A percentile compares a stretch with the other conserved stretches of the same genome.
phyloP scores from a whole-genome alignment of 73 alveolate species.

The Symbiodinium natans region DNA sequence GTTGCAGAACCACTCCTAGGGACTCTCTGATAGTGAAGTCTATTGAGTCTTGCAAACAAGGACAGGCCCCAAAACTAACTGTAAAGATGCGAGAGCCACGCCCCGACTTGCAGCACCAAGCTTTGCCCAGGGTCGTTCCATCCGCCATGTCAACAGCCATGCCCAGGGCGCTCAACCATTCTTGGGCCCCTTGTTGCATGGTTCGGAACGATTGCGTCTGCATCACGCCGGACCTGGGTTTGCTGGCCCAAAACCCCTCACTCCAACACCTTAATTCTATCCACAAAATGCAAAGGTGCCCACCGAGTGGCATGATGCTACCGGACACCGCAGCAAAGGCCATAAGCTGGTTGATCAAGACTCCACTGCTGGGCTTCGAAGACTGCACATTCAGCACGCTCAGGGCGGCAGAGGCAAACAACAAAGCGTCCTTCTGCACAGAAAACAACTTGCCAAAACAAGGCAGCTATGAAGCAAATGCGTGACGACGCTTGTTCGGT shows the following conservation, averaged over 20 bases:
- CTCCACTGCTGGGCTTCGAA: neutral
- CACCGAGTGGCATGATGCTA: neutral
- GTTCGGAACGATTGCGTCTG: neutral
- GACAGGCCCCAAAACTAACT: no score
- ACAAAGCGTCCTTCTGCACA: neutral
- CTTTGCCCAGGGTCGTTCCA: neutral
- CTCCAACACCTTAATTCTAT: no score
- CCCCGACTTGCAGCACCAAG: neutral
- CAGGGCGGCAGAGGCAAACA: neutral
- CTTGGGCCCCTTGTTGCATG: neutral
- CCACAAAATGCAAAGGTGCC: no score
- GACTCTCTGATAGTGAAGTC: no score
- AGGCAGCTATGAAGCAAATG: neutral
- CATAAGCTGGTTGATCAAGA: neutral
- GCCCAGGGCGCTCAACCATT: neutral
- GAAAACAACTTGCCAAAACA: neutral
- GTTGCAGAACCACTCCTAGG: neutral
- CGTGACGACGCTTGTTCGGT: neutral
- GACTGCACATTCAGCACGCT: neutral
- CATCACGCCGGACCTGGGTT: neutral
- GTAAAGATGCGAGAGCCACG: neutral
- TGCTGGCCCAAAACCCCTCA: no score
- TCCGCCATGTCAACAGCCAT: neutral
- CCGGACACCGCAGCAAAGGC: neutral
- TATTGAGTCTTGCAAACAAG: no score